A percentile compares a stretch with the other conserved stretches of the same genome.
phyloP scores from a whole-genome alignment of 1,139 yeast species.

The Lodderomyces jiufengensis region DNA sequence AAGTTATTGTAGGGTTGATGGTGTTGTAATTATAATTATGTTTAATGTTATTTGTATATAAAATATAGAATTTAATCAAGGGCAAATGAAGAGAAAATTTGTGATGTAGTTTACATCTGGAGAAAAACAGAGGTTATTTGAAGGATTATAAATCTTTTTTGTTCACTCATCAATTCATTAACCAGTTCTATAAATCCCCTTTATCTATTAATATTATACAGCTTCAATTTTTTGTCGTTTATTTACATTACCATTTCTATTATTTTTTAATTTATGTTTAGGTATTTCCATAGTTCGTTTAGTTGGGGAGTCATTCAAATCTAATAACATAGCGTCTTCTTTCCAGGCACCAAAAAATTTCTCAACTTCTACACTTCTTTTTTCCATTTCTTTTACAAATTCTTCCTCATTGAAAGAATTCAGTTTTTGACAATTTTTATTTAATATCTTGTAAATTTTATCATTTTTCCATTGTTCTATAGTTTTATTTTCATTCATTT shows the following conservation, averaged over 20 bases:
- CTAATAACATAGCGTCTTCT: constrained; percentile 11
- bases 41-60: constrained; percentile 5
- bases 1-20: too few relatives aligned
- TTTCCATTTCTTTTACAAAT: constrained; percentile 8
- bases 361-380: constrained; percentile 5
- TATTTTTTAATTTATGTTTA: constrained; percentile 5
- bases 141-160: too few relatives aligned
- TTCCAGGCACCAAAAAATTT: constrained; percentile 11
- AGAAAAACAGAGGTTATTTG: too few relatives aligned
- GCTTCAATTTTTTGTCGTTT: constrained; percentile 3
- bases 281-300: constrained; percentile 6
- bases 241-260: background rate
- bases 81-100: too few relatives aligned
- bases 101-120: too few relatives aligned
- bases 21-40: constrained; percentile 20
- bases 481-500: constrained; percentile 18
- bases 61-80: constrained; percentile 3
- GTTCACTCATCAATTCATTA: background rate
- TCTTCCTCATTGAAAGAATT: constrained; percentile 15
- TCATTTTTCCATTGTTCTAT: constrained; percentile 3
- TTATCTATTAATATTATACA: too few relatives aligned
- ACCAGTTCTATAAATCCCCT: too few relatives aligned
- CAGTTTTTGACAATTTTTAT: constrained; percentile 33
- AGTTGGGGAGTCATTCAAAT: constrained; percentile 10
- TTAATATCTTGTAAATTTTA: constrained; percentile 25